A percentile compares a stretch with the other conserved stretches of the same genome.
phyloP scores from a whole-genome alignment of 139 green algal species.

The Eudorina sp. region DNA sequence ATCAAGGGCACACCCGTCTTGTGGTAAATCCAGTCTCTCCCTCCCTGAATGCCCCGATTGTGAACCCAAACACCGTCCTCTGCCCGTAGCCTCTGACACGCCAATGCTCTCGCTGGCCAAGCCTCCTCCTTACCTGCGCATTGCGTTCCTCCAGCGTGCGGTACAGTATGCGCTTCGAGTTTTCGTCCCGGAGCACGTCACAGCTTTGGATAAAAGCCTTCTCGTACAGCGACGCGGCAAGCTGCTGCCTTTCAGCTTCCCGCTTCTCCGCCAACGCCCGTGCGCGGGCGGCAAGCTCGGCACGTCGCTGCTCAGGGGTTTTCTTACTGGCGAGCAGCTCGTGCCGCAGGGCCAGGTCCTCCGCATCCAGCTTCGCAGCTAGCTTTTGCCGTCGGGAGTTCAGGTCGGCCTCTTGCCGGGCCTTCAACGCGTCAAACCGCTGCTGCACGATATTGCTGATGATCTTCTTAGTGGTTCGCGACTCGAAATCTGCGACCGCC shows the following conservation, averaged over 20 bases:
- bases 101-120: no score
- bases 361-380: constrained; percentile 74
- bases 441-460: constrained; percentile 43
- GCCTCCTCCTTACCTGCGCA: constrained; percentile 71
- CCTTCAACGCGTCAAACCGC: constrained; percentile 61
- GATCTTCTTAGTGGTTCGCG: constrained; percentile 43
- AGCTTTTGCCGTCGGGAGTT: constrained; percentile 59
- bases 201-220: constrained; percentile 75
- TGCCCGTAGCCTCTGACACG: no score
- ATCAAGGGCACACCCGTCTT: no score
- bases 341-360: constrained; percentile 89
- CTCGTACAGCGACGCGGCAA: constrained; percentile 58
- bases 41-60: no score
- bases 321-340: constrained; percentile 70
- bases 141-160: constrained; percentile 68
- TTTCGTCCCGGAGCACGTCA: constrained; percentile 64
- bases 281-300: constrained; percentile 63
- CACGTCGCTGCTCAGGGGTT: constrained; percentile 69
- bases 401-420: constrained; percentile 49
- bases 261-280: constrained; percentile 55
- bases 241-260: constrained; percentile 65
- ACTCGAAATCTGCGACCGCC: constrained; percentile 35
- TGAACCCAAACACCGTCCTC: no score
- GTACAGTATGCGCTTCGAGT: constrained; percentile 67
- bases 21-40: no score